A percentile compares a stretch with the other conserved stretches of the same genome.
These are phyloP conservation scores for Stenogyne calaminthoides DNA, from an alignment of 305 asterid genomes.

Conservation along the genomic window DNA sequence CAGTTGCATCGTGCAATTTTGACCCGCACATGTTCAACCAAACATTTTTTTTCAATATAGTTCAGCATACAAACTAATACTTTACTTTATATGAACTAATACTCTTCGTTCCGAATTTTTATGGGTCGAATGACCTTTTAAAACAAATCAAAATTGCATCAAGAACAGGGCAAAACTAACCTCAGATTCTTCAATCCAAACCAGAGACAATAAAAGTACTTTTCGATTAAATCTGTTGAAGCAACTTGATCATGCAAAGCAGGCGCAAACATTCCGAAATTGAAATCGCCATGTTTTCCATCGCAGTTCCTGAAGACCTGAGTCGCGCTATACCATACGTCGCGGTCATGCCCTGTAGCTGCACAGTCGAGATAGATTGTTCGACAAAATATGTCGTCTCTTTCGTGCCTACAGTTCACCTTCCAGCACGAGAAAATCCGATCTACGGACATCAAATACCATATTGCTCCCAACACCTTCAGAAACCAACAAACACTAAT, in stretches of 20 bases:
- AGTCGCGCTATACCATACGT: slow-evolving; percentile 52
- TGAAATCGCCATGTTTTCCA: slow-evolving; percentile 35
- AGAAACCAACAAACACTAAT: neutral
- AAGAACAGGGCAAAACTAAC: slow-evolving; percentile 32
- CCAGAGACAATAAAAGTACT: slow-evolving; percentile 85
- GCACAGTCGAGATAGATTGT: slow-evolving; percentile 58
- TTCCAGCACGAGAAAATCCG: slow-evolving; percentile 80
- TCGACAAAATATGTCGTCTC: slow-evolving; percentile 30
- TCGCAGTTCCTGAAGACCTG: slow-evolving; percentile 48
- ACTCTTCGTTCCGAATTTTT: too few species aligned
- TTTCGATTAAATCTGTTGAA: slow-evolving; percentile 48
- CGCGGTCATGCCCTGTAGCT: slow-evolving; percentile 1
- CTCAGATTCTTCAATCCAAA: slow-evolving; percentile 76
- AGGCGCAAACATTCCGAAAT: slow-evolving; percentile 75
- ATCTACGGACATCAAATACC: slow-evolving; percentile 85
- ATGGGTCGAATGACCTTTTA: too few species aligned
- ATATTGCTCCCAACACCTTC: slow-evolving; percentile 81
- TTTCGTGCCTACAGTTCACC: slow-evolving; percentile 43
- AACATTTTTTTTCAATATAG: too few species aligned
- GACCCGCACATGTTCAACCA: neutral
- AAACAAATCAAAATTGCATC: too few species aligned
- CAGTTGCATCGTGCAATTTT: neutral
- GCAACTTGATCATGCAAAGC: slow-evolving; percentile 63
- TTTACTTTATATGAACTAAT: too few species aligned
- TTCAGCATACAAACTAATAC: too few species aligned